These are phyloP conservation scores for Karstenula rhodostoma DNA, from an alignment of 2,329 filamentous ascomycete species.

Conservation along the genomic window DNA sequence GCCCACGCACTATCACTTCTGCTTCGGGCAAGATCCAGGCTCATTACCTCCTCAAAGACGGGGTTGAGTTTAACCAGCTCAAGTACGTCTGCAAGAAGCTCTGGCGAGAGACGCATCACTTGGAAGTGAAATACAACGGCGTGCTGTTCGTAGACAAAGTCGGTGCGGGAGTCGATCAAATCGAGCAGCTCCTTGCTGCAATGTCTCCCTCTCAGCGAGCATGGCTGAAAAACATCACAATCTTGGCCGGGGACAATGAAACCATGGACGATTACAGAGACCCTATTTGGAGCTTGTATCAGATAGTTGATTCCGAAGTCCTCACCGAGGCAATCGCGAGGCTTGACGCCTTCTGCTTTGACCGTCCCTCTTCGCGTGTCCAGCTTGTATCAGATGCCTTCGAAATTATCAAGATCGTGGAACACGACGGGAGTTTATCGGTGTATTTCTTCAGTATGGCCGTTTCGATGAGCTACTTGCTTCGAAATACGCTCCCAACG, in stretches of 20 bases:
- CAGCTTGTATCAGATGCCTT: background rate
- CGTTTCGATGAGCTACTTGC: background rate
- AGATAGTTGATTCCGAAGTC: no score
- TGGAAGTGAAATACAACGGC: constrained; percentile 3
- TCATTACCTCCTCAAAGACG: background rate
- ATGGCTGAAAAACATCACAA: background rate
- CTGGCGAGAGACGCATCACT: background rate
- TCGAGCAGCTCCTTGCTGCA: background rate
- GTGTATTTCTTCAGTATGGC: background rate
- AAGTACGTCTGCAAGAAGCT: constrained; percentile 10
- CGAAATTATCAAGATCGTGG: background rate
- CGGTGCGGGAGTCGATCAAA: background rate
- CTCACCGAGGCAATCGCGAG: no score
- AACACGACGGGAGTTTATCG: background rate
- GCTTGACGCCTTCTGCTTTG: background rate
- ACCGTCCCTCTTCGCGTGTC: background rate
- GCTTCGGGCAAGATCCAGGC: background rate
- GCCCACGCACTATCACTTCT: background rate
- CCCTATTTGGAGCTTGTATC: no score
- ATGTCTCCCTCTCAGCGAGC: background rate
- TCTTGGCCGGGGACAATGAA: background rate
- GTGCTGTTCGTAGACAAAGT: background rate
- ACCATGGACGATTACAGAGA: no score
- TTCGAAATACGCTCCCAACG: no score
- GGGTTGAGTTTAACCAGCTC: constrained; percentile 6